These are phyloP conservation scores for Helotiales sp. DNA, from an alignment of 2,329 filamentous ascomycete species.

Conservation along the genomic window DNA sequence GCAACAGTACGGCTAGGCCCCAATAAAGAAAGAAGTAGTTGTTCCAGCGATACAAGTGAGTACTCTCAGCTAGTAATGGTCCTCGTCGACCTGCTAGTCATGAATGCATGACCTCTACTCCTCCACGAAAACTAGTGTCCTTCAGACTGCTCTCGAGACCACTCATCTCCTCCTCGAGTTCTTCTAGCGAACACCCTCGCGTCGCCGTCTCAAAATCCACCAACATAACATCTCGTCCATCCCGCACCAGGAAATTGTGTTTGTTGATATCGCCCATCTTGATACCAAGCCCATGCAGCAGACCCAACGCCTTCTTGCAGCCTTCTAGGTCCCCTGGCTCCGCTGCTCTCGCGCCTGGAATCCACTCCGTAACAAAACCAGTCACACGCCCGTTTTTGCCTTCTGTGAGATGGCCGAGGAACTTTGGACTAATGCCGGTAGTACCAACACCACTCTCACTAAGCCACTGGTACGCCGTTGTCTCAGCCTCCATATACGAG, in stretches of 20 bases:
- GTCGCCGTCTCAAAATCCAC: neutral
- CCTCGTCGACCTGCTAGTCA: too few relatives aligned
- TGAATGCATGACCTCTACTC: too few relatives aligned
- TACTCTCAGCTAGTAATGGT: too few relatives aligned
- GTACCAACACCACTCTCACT: too few relatives aligned
- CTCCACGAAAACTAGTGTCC: neutral
- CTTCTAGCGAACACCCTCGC: neutral
- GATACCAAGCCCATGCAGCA: constrained; percentile 12
- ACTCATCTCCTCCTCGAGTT: neutral
- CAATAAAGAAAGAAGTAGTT: too few relatives aligned
- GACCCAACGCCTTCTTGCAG: constrained; percentile 8
- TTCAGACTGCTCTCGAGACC: neutral
- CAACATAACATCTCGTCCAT: neutral
- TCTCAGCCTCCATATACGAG: constrained; percentile 5
- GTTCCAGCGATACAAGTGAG: too few relatives aligned
- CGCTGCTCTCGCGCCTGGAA: neutral
- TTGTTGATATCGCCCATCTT: constrained; percentile 17
- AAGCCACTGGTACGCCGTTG: constrained; percentile 7
- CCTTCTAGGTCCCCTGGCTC: neutral
- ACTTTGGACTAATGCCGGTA: constrained; percentile 5
- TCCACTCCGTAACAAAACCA: constrained; percentile 6
- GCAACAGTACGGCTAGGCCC: too few relatives aligned
- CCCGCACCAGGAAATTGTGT: constrained; percentile 12
- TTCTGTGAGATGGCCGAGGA: constrained; percentile 15
- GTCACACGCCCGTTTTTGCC: constrained; percentile 7